Evolutionary conservation across 495 filamentous ascomycete genomes (phyloP).

Genomic region (Tuber melanosporum): DNA sequence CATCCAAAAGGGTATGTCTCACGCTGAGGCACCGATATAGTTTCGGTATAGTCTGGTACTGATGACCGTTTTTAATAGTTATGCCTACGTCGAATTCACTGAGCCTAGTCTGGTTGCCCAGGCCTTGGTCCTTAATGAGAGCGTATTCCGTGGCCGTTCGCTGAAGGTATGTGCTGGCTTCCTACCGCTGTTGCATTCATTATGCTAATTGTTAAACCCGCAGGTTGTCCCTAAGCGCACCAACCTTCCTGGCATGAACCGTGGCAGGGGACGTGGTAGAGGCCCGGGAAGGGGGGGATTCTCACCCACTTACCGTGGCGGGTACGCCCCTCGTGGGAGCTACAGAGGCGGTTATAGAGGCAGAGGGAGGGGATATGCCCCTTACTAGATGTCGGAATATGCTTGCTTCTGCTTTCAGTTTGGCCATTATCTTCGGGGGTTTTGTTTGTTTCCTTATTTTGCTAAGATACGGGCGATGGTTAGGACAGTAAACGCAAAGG

Average conservation of each 20-base stretch:
- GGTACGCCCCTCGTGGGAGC: slow-evolving; percentile 59
- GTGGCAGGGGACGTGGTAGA: slow-evolving; percentile 67
- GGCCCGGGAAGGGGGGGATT: slow-evolving; percentile 57
- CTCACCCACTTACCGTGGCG: slow-evolving; percentile 52
- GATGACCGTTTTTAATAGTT: slow-evolving; percentile 52
- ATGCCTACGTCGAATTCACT: slow-evolving; percentile 98
- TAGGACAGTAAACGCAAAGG: background rate
- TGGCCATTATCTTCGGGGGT: background rate
- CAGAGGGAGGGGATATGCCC: slow-evolving; percentile 70
- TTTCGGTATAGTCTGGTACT: slow-evolving; percentile 4
- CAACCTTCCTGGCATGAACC: slow-evolving; percentile 89
- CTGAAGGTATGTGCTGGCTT: slow-evolving; percentile 64
- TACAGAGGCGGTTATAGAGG: slow-evolving; percentile 78
- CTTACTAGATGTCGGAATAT: slow-evolving; percentile 55
- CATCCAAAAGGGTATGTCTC: slow-evolving; percentile 89
- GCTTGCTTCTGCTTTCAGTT: slow-evolving; percentile 3
- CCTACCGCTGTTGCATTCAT: slow-evolving; percentile 19
- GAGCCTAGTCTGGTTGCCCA: slow-evolving; percentile 90
- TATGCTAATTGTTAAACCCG: slow-evolving; percentile 4
- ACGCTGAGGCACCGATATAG: background rate
- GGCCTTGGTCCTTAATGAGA: slow-evolving; percentile 92
- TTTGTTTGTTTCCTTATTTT: slow-evolving; percentile 1
- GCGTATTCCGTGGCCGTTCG: slow-evolving; percentile 87
- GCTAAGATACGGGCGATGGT: background rate
- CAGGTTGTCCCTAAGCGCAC: slow-evolving; percentile 95